phyloP scores from a whole-genome alignment of 164 flowering plant species.

The Houttuynia cordata region DNA sequence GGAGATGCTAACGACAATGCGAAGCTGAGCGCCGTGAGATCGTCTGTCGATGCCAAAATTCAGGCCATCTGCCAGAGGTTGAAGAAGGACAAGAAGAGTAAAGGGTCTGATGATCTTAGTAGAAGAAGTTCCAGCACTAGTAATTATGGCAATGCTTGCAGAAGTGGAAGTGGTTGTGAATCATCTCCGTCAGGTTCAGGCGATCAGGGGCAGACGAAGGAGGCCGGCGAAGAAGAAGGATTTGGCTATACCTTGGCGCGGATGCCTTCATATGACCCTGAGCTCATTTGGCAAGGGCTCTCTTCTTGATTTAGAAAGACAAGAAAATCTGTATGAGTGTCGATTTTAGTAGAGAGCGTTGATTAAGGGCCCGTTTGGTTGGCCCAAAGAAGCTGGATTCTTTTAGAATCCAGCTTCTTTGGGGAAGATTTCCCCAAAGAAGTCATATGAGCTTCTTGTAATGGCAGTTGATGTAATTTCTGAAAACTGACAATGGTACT shows the following conservation, averaged over 20 bases:
- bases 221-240: neutral
- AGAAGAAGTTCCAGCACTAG: conserved; percentile 1
- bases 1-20: conserved; percentile 31
- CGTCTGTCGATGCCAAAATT: conserved; percentile 73
- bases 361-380: no score
- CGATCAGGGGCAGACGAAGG: neutral
- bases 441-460: no score
- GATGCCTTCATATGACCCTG: neutral
- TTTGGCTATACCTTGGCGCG: neutral
- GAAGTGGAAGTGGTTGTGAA: no score
- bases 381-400: no score
- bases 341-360: no score
- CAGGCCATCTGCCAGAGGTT: conserved; percentile 66
- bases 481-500: no score
- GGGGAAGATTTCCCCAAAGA: no score
- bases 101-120: neutral
- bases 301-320: neutral
- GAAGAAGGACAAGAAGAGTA: conserved; percentile 24
- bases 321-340: no score
- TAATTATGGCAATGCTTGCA: no score
- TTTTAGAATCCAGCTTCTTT: no score
- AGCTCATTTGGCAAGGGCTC: conserved; percentile 1
- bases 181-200: neutral
- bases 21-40: conserved; percentile 31
- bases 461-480: no score